Evolutionary conservation across 2,329 filamentous ascomycete genomes (phyloP).

Genomic region (Microdochium paspali): DNA sequence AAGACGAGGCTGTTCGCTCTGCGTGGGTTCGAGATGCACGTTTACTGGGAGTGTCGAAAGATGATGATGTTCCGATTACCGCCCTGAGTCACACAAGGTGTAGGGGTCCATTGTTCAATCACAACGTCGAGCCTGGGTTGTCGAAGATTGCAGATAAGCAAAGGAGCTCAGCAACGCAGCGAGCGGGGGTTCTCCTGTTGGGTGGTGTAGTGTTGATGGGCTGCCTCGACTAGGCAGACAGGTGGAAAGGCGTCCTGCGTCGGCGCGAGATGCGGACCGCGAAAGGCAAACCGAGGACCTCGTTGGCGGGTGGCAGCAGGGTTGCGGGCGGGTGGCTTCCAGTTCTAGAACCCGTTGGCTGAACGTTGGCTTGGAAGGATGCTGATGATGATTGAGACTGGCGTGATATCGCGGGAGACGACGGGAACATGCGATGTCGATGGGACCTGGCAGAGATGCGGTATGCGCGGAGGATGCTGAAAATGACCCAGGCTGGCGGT

Average conservation of each 20-base stretch:
- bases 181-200: background rate
- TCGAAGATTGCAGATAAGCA: background rate
- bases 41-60: background rate
- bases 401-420: background rate
- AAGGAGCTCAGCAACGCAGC: background rate
- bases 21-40: background rate
- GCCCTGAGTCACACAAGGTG: background rate
- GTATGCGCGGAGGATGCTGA: background rate
- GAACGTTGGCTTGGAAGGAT: background rate
- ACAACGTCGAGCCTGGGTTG: background rate
- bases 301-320: background rate
- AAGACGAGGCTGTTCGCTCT: background rate
- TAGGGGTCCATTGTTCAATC: background rate
- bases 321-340: background rate
- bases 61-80: background rate
- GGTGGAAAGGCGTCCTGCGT: background rate
- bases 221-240: background rate
- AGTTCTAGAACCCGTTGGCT: background rate
- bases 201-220: background rate
- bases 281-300: background rate
- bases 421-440: background rate
- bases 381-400: background rate
- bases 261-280: background rate
- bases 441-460: background rate
- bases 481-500: background rate